Percentiles rank a stretch among this genome's conserved stretches.
Evolutionary conservation across 2,329 filamentous ascomycete species (phyloP).

Genomic region (Fusarium sp.): DNA sequence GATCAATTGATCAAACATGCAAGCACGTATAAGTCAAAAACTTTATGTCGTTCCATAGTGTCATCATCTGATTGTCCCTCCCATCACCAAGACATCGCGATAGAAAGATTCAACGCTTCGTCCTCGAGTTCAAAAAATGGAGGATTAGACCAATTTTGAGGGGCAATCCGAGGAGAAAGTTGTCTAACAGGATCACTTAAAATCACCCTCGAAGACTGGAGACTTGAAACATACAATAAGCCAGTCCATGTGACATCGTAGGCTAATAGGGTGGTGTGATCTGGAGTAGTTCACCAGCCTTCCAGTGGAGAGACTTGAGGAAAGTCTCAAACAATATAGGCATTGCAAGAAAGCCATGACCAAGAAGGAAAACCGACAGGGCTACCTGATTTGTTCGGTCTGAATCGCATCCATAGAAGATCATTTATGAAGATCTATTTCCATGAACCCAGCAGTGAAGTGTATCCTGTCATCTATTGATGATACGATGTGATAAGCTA

Average conservation of each 20-base stretch:
- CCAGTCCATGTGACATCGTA: not conserved
- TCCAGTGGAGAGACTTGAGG: too few relatives aligned
- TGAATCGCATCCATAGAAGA: not conserved
- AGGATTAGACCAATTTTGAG: not conserved
- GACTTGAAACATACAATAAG: not conserved
- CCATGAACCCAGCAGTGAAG: not conserved
- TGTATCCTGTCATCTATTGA: not conserved
- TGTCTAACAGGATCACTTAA: not conserved
- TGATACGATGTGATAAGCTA: too few relatives aligned
- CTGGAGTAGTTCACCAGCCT: accelerated
- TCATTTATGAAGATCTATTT: not conserved
- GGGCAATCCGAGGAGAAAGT: too few relatives aligned
- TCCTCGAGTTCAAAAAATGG: not conserved
- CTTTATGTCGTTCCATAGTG: too few relatives aligned
- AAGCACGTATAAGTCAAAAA: not conserved
- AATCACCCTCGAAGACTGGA: not conserved
- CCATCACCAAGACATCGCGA: not conserved
- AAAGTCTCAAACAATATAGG: not conserved
- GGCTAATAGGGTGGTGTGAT: too few relatives aligned
- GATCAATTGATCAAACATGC: accelerated
- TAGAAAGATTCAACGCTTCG: not conserved
- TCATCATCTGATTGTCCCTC: not conserved
- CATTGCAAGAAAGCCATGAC: not conserved
- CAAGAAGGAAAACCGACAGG: not conserved
- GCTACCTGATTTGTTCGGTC: not conserved